Evolutionary conservation across 371 early-diverging fungal species (phyloP).

Genomic region (Chytridium lagenaria): DNA sequence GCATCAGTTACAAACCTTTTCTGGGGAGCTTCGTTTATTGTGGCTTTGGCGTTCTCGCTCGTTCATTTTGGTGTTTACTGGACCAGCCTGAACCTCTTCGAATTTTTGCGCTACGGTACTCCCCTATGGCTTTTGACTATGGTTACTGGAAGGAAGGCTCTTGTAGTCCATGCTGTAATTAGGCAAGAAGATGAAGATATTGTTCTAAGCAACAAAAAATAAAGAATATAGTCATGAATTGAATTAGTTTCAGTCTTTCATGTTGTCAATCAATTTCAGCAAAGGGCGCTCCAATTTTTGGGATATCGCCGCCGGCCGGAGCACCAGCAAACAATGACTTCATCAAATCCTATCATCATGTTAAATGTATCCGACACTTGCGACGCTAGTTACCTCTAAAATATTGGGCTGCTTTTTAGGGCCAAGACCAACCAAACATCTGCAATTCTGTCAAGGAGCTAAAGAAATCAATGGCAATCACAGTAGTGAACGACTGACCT

Average conservation of each 20-base stretch:
- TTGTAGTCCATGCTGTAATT: slow-evolving; percentile 40
- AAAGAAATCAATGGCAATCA: not conserved
- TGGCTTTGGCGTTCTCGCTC: slow-evolving; percentile 61
- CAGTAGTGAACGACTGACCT: not conserved
- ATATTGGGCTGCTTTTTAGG: slow-evolving; percentile 44
- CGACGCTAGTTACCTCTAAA: no score
- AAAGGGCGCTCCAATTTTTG: not conserved
- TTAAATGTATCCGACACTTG: no score
- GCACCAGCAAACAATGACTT: slow-evolving; percentile 44
- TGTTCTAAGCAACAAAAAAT: not conserved
- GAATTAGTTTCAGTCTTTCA: not conserved
- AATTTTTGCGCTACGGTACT: slow-evolving; percentile 69
- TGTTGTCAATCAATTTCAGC: not conserved
- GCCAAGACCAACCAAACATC: slow-evolving; percentile 41
- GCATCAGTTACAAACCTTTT: slow-evolving; percentile 26
- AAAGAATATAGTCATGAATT: not conserved
- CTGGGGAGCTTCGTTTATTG: slow-evolving; percentile 59
- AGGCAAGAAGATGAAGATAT: slow-evolving; percentile 20
- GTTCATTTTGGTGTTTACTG: slow-evolving; percentile 73
- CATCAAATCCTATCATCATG: no score
- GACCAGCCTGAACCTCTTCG: slow-evolving; percentile 71
- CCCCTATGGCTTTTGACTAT: slow-evolving; percentile 61
- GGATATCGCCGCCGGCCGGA: not conserved
- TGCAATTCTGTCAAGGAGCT: slow-evolving; percentile 46
- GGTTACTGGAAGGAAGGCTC: slow-evolving; percentile 59